These are phyloP conservation scores for Colletotrichum sp. DNA, from an alignment of 2,329 filamentous ascomycete genomes.

Conservation along the genomic window DNA sequence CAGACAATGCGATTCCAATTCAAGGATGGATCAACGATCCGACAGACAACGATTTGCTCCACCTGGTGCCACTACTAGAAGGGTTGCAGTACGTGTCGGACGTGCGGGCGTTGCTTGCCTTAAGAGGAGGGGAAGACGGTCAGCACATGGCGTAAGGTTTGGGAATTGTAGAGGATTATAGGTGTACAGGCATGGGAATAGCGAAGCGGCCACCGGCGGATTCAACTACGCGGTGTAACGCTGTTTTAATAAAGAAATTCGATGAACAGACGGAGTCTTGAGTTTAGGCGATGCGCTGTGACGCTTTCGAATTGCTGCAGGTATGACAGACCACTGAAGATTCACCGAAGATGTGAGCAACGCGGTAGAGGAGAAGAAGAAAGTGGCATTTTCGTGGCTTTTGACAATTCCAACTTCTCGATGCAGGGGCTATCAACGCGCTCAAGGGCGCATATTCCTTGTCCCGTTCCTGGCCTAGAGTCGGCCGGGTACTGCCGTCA, in stretches of 20 bases:
- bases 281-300: background rate
- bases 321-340: too few relatives aligned
- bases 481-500: background rate
- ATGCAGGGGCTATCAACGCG: background rate
- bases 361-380: background rate
- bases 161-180: slow-evolving; percentile 1
- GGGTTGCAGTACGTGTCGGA: slow-evolving; percentile 96
- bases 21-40: slow-evolving; percentile 99
- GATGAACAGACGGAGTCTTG: background rate
- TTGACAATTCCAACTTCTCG: background rate
- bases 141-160: slow-evolving; percentile 55
- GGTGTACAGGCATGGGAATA: slow-evolving; percentile 18
- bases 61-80: slow-evolving; percentile 90
- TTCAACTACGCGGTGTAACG: slow-evolving; percentile 11
- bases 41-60: slow-evolving; percentile 92
- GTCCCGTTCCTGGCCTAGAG: background rate
- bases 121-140: slow-evolving; percentile 84
- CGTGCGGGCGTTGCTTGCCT: slow-evolving; percentile 85
- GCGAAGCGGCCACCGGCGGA: slow-evolving; percentile 8
- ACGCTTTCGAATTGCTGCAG: too few relatives aligned
- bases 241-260: slow-evolving; percentile 19
- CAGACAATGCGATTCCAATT: slow-evolving; percentile 98
- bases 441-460: background rate
- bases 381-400: background rate
- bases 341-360: background rate